These are phyloP conservation scores for Acanthamoeba healyi DNA, from an alignment of 208 protist species.

Conservation along the genomic window DNA sequence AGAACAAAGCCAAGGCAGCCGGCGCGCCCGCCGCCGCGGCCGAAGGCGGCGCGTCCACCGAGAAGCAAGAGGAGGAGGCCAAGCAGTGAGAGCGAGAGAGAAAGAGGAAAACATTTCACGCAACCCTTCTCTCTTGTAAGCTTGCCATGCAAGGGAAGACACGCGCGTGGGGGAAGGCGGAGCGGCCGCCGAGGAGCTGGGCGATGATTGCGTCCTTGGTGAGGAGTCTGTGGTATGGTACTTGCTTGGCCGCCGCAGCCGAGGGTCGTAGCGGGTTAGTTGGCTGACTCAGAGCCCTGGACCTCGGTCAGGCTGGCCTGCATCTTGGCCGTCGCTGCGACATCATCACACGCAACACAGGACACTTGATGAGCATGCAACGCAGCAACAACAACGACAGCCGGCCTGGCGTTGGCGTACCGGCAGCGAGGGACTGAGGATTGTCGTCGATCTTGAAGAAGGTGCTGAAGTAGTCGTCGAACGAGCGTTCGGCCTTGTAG, in stretches of 20 bases:
- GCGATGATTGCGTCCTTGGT: too few species aligned
- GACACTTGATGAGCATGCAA: too few species aligned
- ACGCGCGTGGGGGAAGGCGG: too few species aligned
- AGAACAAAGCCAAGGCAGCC: slow-evolving; percentile 30
- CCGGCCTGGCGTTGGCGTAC: background rate
- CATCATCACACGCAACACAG: background rate
- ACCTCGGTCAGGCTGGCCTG: slow-evolving; percentile 6
- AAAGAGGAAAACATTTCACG: too few species aligned
- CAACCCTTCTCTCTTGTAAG: too few species aligned
- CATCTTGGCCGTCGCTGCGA: slow-evolving; percentile 32
- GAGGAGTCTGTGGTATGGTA: background rate
- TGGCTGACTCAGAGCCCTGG: background rate
- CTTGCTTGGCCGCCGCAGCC: too few species aligned
- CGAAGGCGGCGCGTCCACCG: background rate
- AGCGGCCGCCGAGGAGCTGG: too few species aligned
- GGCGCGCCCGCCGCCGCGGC: background rate
- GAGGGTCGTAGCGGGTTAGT: too few species aligned
- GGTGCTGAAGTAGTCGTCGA: slow-evolving; percentile 70
- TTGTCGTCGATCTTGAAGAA: slow-evolving; percentile 67
- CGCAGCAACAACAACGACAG: background rate
- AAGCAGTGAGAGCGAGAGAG: background rate
- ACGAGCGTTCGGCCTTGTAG: slow-evolving; percentile 68
- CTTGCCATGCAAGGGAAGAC: too few species aligned
- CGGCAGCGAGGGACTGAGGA: slow-evolving; percentile 17
- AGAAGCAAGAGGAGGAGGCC: background rate